Percentiles rank a stretch among this genome's conserved stretches.
These are phyloP conservation scores for Bryoglossum gracile DNA, from an alignment of 495 filamentous ascomycete species.

Conservation along the genomic window DNA sequence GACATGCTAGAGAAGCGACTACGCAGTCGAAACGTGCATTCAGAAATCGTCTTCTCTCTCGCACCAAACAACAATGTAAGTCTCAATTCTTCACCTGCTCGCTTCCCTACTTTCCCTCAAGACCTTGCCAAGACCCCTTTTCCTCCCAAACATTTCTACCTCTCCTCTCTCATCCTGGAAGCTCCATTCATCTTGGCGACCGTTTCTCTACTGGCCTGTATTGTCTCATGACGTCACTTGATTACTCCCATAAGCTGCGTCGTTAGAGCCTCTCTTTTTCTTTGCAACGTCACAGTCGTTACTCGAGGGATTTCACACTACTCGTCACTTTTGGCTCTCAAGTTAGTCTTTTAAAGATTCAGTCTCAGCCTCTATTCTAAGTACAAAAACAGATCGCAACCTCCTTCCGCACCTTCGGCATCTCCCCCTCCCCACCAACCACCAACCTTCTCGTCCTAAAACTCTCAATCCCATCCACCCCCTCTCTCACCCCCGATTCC, in stretches of 20 bases:
- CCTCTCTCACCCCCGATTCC: conserved; percentile 41
- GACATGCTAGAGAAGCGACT: conserved; percentile 49
- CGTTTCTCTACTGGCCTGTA: too few relatives aligned
- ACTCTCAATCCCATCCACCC: conserved; percentile 36
- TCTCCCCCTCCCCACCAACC: conserved; percentile 55
- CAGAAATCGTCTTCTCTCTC: conserved; percentile 81
- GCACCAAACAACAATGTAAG: conserved; percentile 73
- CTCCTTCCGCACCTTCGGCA: conserved; percentile 81
- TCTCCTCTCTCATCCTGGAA: too few relatives aligned
- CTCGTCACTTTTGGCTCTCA: too few relatives aligned
- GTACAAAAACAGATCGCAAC: conserved; percentile 90
- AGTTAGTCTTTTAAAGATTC: too few relatives aligned
- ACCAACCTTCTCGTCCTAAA: conserved; percentile 70
- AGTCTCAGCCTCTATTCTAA: too few relatives aligned
- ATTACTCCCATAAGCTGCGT: too few relatives aligned
- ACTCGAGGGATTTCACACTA: too few relatives aligned
- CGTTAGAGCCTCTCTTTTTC: background rate
- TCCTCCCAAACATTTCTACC: background rate
- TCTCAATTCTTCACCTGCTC: background rate
- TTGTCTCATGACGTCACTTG: too few relatives aligned
- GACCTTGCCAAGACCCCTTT: too few relatives aligned
- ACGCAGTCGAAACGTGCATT: conserved; percentile 82
- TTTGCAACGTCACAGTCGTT: conserved; percentile 4
- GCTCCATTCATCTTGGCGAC: too few relatives aligned
- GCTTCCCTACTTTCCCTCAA: too few relatives aligned